phyloP scores from a whole-genome alignment of 2,329 filamentous ascomycete species.

The Biscogniauxia sp. region DNA sequence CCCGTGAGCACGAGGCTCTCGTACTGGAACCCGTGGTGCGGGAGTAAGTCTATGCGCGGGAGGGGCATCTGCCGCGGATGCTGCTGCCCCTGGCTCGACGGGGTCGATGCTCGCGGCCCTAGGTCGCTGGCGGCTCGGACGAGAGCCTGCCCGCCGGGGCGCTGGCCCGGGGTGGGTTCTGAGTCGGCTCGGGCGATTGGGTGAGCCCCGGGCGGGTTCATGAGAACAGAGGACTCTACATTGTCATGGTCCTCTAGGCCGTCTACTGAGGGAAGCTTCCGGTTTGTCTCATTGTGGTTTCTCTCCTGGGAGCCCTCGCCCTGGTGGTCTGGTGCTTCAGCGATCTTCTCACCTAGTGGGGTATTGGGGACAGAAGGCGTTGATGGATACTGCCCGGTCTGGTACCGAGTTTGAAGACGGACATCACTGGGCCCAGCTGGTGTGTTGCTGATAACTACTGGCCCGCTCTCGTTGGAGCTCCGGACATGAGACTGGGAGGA shows the following conservation, averaged over 20 bases:
- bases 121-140: constrained; percentile 35
- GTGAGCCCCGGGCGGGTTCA: constrained; percentile 18
- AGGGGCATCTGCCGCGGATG: constrained; percentile 2
- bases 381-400: neutral
- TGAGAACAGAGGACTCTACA: constrained; percentile 27
- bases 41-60: constrained; percentile 23
- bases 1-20: constrained; percentile 50
- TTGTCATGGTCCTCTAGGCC: constrained; percentile 4
- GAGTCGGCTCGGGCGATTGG: constrained; percentile 29
- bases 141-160: constrained; percentile 22
- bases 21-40: constrained; percentile 26
- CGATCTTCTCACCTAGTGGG: neutral
- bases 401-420: too few species aligned
- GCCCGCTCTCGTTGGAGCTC: constrained; percentile 11
- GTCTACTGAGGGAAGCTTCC: neutral
- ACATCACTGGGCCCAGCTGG: neutral
- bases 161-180: constrained; percentile 33
- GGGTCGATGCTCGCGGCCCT: constrained; percentile 23
- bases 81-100: constrained; percentile 1
- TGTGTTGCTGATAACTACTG: constrained; percentile 12
- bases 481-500: constrained; percentile 17
- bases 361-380: constrained; percentile 3
- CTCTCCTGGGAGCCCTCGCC: neutral
- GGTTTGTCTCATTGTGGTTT: neutral
- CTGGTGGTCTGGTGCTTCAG: neutral